Percentiles rank a stretch among this genome's conserved stretches.
Evolutionary conservation across 192 early-diverging fungal species (phyloP).

Genomic region (Coemansia sp.): DNA sequence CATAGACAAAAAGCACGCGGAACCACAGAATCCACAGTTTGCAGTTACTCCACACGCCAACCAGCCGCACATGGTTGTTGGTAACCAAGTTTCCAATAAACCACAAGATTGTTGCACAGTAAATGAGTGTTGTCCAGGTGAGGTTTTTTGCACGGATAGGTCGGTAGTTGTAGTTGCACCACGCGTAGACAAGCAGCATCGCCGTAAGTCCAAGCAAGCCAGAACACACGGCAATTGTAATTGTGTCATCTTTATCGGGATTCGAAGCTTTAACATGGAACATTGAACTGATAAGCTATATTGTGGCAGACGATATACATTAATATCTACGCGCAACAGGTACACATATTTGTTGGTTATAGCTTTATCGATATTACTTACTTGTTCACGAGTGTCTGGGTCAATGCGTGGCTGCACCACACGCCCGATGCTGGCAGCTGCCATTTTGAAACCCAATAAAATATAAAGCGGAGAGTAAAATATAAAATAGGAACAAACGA

Average conservation of each 20-base stretch:
- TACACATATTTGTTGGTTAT: neutral
- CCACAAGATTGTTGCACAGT: constrained; percentile 35
- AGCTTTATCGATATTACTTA: neutral
- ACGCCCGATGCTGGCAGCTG: neutral
- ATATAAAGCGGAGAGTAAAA: neutral
- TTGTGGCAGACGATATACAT: neutral
- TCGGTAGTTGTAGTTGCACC: constrained; percentile 35
- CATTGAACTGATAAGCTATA: constrained; percentile 1
- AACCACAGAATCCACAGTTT: constrained; percentile 47
- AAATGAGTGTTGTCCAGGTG: constrained; percentile 28
- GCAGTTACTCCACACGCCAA: constrained; percentile 24
- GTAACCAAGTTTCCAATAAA: constrained; percentile 34
- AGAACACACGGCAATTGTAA: constrained; percentile 15
- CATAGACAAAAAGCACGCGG: constrained; percentile 26
- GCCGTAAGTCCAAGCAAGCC: constrained; percentile 22
- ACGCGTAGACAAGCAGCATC: constrained; percentile 24
- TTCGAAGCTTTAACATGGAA: neutral
- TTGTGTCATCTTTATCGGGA: constrained; percentile 13
- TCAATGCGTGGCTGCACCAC: neutral
- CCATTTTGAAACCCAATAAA: neutral
- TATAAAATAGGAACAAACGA: neutral
- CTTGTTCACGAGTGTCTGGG: neutral
- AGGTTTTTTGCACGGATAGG: constrained; percentile 48
- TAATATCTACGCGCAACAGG: neutral
- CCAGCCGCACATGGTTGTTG: constrained; percentile 28